Base-by-base conservation (phyloP, 2,329 filamentous ascomycete species). In the Zasmidium cellare region DNA sequence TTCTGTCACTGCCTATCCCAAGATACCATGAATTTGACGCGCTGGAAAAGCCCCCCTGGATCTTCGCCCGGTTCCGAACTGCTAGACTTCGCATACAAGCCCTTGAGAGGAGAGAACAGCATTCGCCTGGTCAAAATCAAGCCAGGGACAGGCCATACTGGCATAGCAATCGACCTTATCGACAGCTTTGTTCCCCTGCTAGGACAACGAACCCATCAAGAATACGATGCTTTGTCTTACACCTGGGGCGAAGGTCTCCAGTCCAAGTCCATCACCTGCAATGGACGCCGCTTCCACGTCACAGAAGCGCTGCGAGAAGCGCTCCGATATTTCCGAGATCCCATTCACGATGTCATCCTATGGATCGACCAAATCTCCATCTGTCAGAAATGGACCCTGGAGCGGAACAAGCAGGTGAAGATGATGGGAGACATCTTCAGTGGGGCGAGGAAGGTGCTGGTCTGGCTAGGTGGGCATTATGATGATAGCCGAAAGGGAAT, bases 341-440 rank as follows among this genome's bases (percentile, higher is more conserved):
- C 57, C 9, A 23, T 50, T 31, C 48, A 59, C 9, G 50, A 51
- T 3, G 53, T 66, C 3, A 63, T 61, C 0, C 55, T 72, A 2
- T 72, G 69, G 67, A 66, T 71, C 19, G 70, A 72, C 54, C 67
- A 68, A 54, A 64, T 71, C 48, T 72, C 69, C 38, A 71, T 71
- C 41, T 68, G 66, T 50, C 69, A 71, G 53, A 64, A 67, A 5
- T 59, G 66, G 5, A 35, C 63, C 12, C 59, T 56, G 12, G 70
- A 73, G 58, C 62, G 67, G 7, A 69, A 67, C 48, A 59, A 65
- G n/a, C 69, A 72, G 35, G 71, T 72, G 7, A 54, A 63, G 24
- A 61, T 69, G 60, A 71, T 72, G 69, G 65, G 69, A 11, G 55
- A 70, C 3, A 71, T 72, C 53, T 73, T 70, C 57, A 62, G 58